These are phyloP conservation scores for Aspergillus sp. DNA, from an alignment of 2,329 filamentous ascomycete genomes.

Conservation along the genomic window DNA sequence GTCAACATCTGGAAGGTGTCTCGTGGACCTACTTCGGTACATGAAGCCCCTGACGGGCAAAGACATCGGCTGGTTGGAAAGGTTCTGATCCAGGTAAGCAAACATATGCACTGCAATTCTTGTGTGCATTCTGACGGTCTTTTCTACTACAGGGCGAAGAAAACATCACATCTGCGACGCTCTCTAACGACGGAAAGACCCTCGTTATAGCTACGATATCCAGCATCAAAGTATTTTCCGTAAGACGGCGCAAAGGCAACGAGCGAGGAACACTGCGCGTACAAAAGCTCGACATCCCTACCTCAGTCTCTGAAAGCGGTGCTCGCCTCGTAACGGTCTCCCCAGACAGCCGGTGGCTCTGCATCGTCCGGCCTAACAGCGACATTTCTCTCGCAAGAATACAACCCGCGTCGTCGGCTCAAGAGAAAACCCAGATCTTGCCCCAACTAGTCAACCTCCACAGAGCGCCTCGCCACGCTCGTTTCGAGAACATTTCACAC, in stretches of 20 bases:
- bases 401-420: slow-evolving; percentile 37
- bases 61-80: slow-evolving; percentile 60
- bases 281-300: slow-evolving; percentile 66
- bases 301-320: slow-evolving; percentile 58
- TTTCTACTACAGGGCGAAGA: slow-evolving; percentile 62
- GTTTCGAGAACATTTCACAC: slow-evolving; percentile 53
- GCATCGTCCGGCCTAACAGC: slow-evolving; percentile 59
- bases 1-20: slow-evolving; percentile 75
- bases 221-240: slow-evolving; percentile 74
- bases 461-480: slow-evolving; percentile 33
- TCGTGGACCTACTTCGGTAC: slow-evolving; percentile 46
- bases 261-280: slow-evolving; percentile 65
- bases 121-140: neutral
- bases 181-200: slow-evolving; percentile 70
- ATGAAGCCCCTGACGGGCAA: slow-evolving; percentile 42
- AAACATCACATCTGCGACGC: slow-evolving; percentile 72
- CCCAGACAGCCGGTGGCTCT: slow-evolving; percentile 48
- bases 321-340: slow-evolving; percentile 63
- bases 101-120: neutral
- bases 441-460: slow-evolving; percentile 46
- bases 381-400: slow-evolving; percentile 57
- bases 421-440: slow-evolving; percentile 44
- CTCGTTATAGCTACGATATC: slow-evolving; percentile 74
- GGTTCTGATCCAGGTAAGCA: slow-evolving; percentile 54
- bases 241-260: slow-evolving; percentile 55